Base-by-base conservation (phyloP, 2,329 filamentous ascomycete genomes). In the Cercospora zeae-maydis region DNA sequence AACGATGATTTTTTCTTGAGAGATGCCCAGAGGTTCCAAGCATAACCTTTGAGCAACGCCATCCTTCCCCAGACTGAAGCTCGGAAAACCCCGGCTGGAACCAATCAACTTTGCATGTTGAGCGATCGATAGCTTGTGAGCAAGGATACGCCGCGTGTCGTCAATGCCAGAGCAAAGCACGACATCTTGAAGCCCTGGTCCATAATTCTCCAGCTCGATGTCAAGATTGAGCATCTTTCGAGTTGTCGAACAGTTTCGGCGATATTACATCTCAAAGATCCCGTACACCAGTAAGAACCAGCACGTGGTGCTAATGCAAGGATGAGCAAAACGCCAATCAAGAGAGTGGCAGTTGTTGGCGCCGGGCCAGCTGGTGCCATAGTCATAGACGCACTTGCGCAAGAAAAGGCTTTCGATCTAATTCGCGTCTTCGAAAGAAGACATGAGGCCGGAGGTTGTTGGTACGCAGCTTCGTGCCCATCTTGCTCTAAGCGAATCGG, bases 381-480 rank as follows among this genome's bases (percentile, higher is more conserved):
- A 10, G 27, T 42, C 19, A 57, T 61, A 24, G 52, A 61, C 56
- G 59, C 59, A 30, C 27, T 61, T 19, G 19, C 49, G 9, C 36
- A 37, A 27, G 59, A 61, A 34, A 47, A 61, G 19, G 42, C 59
- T 33, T 61, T 61, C 59, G 42, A 57, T 51, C 36, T 56, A 9
- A 33, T 61, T 4, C 45, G 59, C 27, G 84, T 88, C 0, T 88
- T 88, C 70, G 86, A 88, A 70, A 78, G 86, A 30, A 80, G 84
- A 56, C 83, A 86, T 64, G 79, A 78, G 13, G 78, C 84, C 1
- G 86, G 86, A 56, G 86, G 86, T 16, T 86, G 83, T 59, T 88
- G 86, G 86, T 87, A 72, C 24, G 58, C 13, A n/a, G 11, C 34
- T 4, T 4, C 16, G 4, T 21, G 2, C 13, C 31, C 27, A n/a